These are phyloP conservation scores for Alternaria sp. DNA, from an alignment of 2,329 filamentous ascomycete species.

Conservation along the genomic window DNA sequence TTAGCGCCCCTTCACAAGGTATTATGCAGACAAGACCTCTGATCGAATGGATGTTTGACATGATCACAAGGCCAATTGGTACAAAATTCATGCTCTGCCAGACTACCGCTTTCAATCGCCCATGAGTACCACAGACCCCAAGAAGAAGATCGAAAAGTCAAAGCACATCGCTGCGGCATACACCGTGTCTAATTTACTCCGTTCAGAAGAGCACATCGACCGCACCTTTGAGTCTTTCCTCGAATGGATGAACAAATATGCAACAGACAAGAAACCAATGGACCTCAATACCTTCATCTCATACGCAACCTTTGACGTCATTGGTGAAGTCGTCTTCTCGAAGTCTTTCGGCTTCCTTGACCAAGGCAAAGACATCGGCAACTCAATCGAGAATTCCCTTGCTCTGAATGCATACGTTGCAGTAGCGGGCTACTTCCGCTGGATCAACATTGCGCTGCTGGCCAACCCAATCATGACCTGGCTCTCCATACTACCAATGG, in stretches of 20 bases:
- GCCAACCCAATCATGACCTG: conserved; percentile 51
- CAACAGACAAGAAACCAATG: neutral
- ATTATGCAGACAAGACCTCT: neutral
- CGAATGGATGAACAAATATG: conserved; percentile 1
- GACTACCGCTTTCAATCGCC: conserved; percentile 54
- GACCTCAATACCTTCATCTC: conserved; percentile 51
- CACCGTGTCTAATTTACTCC: conserved; percentile 39
- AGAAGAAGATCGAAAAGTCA: conserved; percentile 40
- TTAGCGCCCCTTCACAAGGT: conserved; percentile 47
- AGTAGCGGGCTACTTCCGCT: conserved; percentile 22
- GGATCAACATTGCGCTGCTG: conserved; percentile 32
- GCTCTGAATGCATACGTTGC: conserved; percentile 6
- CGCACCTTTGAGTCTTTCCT: conserved; percentile 13
- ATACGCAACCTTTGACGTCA: conserved; percentile 53
- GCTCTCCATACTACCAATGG: conserved; percentile 47
- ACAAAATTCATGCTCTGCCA: conserved; percentile 51
- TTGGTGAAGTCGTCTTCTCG: conserved; percentile 50
- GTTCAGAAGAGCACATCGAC: conserved; percentile 37
- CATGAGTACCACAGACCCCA: conserved; percentile 52
- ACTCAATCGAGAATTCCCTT: conserved; percentile 45
- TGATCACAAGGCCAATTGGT: conserved; percentile 39
- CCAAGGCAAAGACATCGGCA: conserved; percentile 48
- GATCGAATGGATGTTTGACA: neutral
- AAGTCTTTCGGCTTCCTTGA: conserved; percentile 38
- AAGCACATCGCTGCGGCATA: conserved; percentile 29